Conservation (phyloP, 495 filamentous ascomycete genomes). For the Penicillium maclennaniae region DNA sequence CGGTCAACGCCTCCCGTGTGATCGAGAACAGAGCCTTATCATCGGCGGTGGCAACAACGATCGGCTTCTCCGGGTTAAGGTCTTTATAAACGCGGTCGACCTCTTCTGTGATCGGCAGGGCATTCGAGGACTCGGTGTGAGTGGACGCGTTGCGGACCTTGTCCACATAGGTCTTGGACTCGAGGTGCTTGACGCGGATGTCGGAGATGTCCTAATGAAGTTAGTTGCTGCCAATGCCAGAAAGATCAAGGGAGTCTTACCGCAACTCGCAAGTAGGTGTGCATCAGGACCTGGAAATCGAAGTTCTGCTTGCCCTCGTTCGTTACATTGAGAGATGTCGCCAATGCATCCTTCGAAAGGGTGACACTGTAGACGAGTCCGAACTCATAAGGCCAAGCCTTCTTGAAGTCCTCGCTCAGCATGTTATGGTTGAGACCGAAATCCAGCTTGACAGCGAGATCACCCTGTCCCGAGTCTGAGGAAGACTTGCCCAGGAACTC, state of each 20-base stretch:
- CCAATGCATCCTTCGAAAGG: slow-evolving; percentile 66
- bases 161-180: slow-evolving; percentile 70
- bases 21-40: slow-evolving; percentile 64
- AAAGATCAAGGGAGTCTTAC: slow-evolving; percentile 45
- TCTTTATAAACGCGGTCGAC: slow-evolving; percentile 75
- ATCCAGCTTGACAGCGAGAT: slow-evolving; percentile 80
- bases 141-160: slow-evolving; percentile 63
- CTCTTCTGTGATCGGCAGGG: slow-evolving; percentile 63
- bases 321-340: slow-evolving; percentile 79
- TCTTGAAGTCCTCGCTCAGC: slow-evolving; percentile 58
- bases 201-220: slow-evolving; percentile 64
- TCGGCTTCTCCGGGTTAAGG: slow-evolving; percentile 56
- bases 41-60: slow-evolving; percentile 47
- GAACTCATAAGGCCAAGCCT: slow-evolving; percentile 78
- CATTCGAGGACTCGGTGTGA: slow-evolving; percentile 52
- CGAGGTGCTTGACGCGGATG: slow-evolving; percentile 66
- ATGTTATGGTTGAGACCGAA: slow-evolving; percentile 79
- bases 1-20: slow-evolving; percentile 71
- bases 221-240: neutral
- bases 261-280: slow-evolving; percentile 80
- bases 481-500: slow-evolving; percentile 61
- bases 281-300: slow-evolving; percentile 88
- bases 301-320: slow-evolving; percentile 74
- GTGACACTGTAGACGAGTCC: slow-evolving; percentile 90
- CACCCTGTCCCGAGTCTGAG: slow-evolving; percentile 61